These are phyloP conservation scores for Erodium chrysanthum DNA, from an alignment of 441 rosid genomes.

Conservation along the genomic window DNA sequence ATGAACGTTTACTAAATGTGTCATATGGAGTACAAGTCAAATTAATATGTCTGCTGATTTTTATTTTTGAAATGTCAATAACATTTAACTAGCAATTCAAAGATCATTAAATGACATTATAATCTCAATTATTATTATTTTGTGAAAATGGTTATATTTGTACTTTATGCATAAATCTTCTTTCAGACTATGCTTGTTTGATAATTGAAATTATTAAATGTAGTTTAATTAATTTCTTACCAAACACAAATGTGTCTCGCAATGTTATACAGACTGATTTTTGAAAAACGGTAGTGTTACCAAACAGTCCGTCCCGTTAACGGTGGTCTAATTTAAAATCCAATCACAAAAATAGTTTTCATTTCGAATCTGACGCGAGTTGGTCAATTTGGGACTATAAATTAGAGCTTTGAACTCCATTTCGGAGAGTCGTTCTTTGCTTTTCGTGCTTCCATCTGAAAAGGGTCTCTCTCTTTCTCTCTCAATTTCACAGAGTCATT, in stretches of 20 bases:
- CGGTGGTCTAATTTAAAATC: background rate
- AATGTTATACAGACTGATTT: background rate
- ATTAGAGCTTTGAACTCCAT: background rate
- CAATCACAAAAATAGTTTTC: background rate
- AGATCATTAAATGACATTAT: too few species aligned
- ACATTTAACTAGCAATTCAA: too few species aligned
- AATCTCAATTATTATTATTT: too few species aligned
- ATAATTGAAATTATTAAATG: background rate
- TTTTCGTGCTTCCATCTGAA: conserved; percentile 17
- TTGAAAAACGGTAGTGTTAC: background rate
- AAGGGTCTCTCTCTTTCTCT: conserved; percentile 9
- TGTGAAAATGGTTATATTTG: too few species aligned
- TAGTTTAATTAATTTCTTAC: background rate
- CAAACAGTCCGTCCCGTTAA: background rate
- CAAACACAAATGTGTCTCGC: background rate
- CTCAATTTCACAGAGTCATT: background rate
- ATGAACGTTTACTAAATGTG: too few species aligned
- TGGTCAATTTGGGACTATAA: conserved; percentile 1
- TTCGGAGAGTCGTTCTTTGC: background rate
- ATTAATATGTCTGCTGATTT: too few species aligned
- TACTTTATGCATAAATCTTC: too few species aligned
- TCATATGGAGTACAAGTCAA: too few species aligned
- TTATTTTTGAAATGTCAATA: too few species aligned
- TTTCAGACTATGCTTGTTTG: too few species aligned
- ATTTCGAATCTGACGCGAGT: conserved; percentile 2